Evolutionary conservation across 1,139 yeast species (phyloP).

Genomic region (Pichia sp.): DNA sequence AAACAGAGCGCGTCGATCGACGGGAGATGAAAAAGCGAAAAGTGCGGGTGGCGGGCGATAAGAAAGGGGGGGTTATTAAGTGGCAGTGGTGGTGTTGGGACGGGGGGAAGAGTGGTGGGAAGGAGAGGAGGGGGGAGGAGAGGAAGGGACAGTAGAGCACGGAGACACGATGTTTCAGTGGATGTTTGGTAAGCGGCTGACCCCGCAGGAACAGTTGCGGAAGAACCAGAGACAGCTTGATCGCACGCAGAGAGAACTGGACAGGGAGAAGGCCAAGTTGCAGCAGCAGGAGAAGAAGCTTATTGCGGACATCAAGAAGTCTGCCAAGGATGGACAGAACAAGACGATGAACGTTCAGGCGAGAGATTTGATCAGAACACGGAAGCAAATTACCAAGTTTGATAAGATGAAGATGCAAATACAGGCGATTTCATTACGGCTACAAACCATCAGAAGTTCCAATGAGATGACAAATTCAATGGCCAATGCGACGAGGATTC

Average conservation of each 20-base stretch:
- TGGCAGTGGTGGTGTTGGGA: too few relatives aligned
- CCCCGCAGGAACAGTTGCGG: constrained; percentile 92
- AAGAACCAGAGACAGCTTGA: constrained; percentile 93
- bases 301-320: constrained; percentile 76
- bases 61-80: too few relatives aligned
- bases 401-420: constrained; percentile 91
- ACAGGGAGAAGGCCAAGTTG: constrained; percentile 76
- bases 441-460: constrained; percentile 84
- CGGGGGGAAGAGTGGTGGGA: too few relatives aligned
- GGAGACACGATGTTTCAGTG: constrained; percentile 83
- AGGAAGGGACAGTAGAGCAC: constrained; percentile 18
- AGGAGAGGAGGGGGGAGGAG: not conserved
- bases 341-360: constrained; percentile 93
- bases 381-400: constrained; percentile 70
- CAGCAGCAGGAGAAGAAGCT: constrained; percentile 90
- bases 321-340: constrained; percentile 86
- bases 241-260: constrained; percentile 87
- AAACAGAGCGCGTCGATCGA: not conserved
- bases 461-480: constrained; percentile 94
- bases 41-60: too few relatives aligned
- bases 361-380: constrained; percentile 85
- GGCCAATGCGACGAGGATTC: constrained; percentile 88
- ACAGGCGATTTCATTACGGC: constrained; percentile 86
- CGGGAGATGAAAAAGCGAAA: too few relatives aligned
- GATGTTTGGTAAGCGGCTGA: constrained; percentile 90